These are phyloP conservation scores for Orychophragmus violaceus DNA, from an alignment of 345 rosid genomes.

Conservation along the genomic window DNA sequence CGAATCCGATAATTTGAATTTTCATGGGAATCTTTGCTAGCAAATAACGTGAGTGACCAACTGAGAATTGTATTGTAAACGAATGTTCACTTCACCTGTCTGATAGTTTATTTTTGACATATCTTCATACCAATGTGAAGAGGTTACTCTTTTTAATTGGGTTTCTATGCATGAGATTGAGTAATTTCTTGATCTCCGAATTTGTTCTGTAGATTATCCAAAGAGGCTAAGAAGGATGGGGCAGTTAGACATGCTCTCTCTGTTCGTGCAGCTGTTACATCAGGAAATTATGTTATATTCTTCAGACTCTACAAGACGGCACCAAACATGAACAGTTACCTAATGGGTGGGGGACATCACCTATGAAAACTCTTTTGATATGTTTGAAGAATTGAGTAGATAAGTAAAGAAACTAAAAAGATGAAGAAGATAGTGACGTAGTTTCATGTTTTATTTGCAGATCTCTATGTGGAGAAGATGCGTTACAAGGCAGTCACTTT, in stretches of 20 bases:
- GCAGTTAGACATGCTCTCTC: conserved; percentile 95
- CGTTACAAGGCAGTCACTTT: conserved; percentile 85
- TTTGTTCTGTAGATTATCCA: conserved; percentile 53
- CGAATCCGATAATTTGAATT: background rate
- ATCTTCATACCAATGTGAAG: conserved; percentile 3
- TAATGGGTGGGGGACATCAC: conserved; percentile 70
- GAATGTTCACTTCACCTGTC: background rate
- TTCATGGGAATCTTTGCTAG: background rate
- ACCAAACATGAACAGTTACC: conserved; percentile 80
- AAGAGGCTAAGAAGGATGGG: conserved; percentile 59
- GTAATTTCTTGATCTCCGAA: background rate
- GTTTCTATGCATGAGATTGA: conserved; percentile 9
- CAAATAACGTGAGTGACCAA: background rate
- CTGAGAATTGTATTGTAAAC: background rate
- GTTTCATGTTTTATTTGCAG: conserved; percentile 38
- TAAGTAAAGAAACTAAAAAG: background rate
- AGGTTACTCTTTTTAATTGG: conserved; percentile 11
- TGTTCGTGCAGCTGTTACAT: conserved; percentile 89
- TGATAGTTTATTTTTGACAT: background rate
- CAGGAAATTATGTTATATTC: conserved; percentile 83
- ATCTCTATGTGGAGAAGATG: conserved; percentile 86
- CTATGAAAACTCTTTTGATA: conserved; percentile 1
- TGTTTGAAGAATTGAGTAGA: background rate
- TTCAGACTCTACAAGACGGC: conserved; percentile 81
- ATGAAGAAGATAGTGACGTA: background rate